Percentiles rank a stretch among this genome's conserved stretches.
Conservation (phyloP, 176 grass and related monocot genomes). For the Juncus inflexus region DNA sequence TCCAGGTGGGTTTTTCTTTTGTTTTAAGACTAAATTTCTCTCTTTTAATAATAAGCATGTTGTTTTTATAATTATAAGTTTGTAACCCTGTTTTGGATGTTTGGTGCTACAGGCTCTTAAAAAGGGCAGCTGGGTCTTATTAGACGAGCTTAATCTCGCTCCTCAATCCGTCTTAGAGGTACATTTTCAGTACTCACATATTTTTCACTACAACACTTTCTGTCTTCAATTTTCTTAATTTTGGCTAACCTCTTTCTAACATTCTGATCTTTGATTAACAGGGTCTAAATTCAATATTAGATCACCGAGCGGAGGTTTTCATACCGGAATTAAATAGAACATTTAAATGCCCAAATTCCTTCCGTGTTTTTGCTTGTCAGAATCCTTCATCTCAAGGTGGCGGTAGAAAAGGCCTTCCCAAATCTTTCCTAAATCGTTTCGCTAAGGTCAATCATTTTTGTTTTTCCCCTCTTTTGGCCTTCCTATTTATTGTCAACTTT, state of each 20-base stretch:
- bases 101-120: conserved; percentile 64
- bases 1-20: conserved; percentile 38
- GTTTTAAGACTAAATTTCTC: conserved; percentile 9
- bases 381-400: conserved; percentile 92
- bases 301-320: conserved; percentile 93
- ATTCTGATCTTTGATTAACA: conserved; percentile 14
- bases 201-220: neutral
- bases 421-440: conserved; percentile 92
- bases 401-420: conserved; percentile 85
- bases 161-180: conserved; percentile 88
- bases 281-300: conserved; percentile 92
- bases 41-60: neutral
- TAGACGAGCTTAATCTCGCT: conserved; percentile 98
- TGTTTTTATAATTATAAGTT: neutral
- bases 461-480: no score
- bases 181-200: neutral
- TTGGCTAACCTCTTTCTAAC: conserved; percentile 5
- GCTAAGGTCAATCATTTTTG: conserved; percentile 46
- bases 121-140: conserved; percentile 87
- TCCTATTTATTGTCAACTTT: no score
- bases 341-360: conserved; percentile 74
- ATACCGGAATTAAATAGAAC: conserved; percentile 84
- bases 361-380: conserved; percentile 90
- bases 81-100: conserved; percentile 5
- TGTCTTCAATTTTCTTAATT: neutral